Evolutionary conservation across 495 filamentous ascomycete genomes (phyloP).

Genomic region (Viridothelium virens): DNA sequence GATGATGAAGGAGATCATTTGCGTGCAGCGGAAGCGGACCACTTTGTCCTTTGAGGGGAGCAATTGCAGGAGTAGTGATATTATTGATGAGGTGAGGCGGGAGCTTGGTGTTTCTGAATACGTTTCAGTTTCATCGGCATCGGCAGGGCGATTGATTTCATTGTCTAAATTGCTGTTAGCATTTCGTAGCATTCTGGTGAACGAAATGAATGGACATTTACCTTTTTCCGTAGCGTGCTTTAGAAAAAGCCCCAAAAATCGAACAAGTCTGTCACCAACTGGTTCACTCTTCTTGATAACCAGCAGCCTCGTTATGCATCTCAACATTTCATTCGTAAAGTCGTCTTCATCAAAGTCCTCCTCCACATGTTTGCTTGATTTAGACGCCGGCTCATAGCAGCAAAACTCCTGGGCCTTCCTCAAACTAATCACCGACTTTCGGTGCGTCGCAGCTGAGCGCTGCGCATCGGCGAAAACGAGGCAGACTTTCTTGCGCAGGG

Average conservation of each 20-base stretch:
- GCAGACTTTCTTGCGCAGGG: conserved; percentile 67
- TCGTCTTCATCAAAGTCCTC: conserved; percentile 66
- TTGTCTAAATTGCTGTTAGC: conserved; percentile 36
- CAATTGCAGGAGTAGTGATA: conserved; percentile 60
- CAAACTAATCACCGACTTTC: conserved; percentile 73
- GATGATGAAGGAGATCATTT: conserved; percentile 78
- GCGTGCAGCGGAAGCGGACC: conserved; percentile 81
- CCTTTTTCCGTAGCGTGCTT: conserved; percentile 77
- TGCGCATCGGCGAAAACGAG: conserved; percentile 81
- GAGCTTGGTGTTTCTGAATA: conserved; percentile 73
- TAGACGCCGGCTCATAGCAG: conserved; percentile 59
- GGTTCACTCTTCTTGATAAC: conserved; percentile 86
- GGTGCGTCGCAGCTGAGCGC: conserved; percentile 74
- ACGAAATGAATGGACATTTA: conserved; percentile 24
- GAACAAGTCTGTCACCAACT: conserved; percentile 74
- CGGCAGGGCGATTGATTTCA: conserved; percentile 40
- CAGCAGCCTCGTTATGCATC: conserved; percentile 75
- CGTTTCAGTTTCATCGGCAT: conserved; percentile 50
- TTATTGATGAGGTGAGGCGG: conserved; percentile 65
- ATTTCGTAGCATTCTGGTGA: background rate
- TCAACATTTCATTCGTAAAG: conserved; percentile 75
- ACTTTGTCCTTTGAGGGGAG: conserved; percentile 80
- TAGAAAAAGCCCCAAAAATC: conserved; percentile 80
- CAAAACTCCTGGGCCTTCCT: conserved; percentile 84
- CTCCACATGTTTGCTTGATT: conserved; percentile 35